These are phyloP conservation scores for Penicillium goetzii DNA, from an alignment of 495 filamentous ascomycete species.

Conservation along the genomic window DNA sequence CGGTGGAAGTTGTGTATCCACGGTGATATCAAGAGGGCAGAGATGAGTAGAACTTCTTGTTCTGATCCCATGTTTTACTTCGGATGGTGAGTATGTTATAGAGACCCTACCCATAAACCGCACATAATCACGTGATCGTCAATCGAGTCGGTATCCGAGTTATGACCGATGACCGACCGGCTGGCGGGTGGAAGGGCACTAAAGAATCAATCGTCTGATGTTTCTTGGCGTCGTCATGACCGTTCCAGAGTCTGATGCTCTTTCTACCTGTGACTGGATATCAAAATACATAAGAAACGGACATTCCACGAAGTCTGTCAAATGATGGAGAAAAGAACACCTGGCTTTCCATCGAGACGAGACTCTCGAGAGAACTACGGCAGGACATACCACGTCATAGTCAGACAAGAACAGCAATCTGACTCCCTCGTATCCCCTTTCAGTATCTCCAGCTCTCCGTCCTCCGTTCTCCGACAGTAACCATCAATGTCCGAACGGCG, in stretches of 20 bases:
- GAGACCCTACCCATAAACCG: background rate
- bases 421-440: background rate
- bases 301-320: background rate
- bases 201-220: background rate
- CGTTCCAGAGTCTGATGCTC: background rate
- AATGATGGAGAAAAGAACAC: background rate
- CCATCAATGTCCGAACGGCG: conserved; percentile 10
- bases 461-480: conserved; percentile 1
- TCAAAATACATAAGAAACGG: background rate
- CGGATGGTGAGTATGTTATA: background rate
- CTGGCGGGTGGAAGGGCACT: no score
- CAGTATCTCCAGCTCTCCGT: background rate
- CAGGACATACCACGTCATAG: background rate
- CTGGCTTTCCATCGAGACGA: background rate
- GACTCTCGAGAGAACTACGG: background rate
- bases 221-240: background rate
- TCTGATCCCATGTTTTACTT: background rate
- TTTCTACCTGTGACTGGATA: background rate
- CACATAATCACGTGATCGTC: background rate
- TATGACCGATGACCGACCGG: background rate
- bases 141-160: background rate
- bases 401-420: background rate
- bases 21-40: no score
- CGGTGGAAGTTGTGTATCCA: background rate
- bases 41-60: background rate